phyloP scores from a whole-genome alignment of 2,329 filamentous ascomycete genomes.

The Thelonectria rubi region DNA sequence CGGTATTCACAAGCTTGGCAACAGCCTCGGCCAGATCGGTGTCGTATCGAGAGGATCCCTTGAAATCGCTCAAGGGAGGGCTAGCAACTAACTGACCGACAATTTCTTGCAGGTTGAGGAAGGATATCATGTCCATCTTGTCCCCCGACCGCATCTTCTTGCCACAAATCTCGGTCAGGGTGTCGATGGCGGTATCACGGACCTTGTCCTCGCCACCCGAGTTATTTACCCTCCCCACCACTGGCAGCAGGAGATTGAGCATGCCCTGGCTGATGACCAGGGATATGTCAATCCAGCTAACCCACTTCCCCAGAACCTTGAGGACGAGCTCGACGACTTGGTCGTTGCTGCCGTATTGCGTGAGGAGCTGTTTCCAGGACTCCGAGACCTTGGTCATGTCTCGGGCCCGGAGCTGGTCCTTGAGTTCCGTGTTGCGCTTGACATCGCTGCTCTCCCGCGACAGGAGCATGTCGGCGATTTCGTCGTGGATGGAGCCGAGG shows the following conservation, averaged over 20 bases:
- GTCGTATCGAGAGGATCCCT: conserved; percentile 87
- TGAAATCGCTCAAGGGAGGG: conserved; percentile 79
- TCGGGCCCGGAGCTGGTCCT: conserved; percentile 85
- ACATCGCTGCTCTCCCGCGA: conserved; percentile 80
- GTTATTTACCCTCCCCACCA: conserved; percentile 78
- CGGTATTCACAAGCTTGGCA: conserved; percentile 93
- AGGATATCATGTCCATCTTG: conserved; percentile 93
- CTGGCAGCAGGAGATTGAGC: conserved; percentile 83
- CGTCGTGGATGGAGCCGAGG: conserved; percentile 90
- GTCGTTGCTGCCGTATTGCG: conserved; percentile 78
- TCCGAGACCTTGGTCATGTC: conserved; percentile 89
- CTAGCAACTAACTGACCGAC: conserved; percentile 87
- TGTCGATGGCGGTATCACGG: conserved; percentile 90
- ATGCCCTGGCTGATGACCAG: conserved; percentile 91
- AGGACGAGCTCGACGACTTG: conserved; percentile 85
- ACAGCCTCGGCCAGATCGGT: conserved; percentile 95
- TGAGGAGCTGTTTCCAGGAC: conserved; percentile 92
- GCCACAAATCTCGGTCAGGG: conserved; percentile 92
- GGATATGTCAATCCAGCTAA: conserved; percentile 98
- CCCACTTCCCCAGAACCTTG: conserved; percentile 94
- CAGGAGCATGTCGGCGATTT: conserved; percentile 93
- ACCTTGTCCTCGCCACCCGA: conserved; percentile 77
- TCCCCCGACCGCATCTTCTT: conserved; percentile 97
- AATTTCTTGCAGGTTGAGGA: conserved; percentile 87
- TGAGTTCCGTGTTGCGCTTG: conserved; percentile 87